A percentile compares a stretch with the other conserved stretches of the same genome.
Evolutionary conservation across 768 basidiomycete genomes (phyloP).

Genomic region (Trametes sanguinea): DNA sequence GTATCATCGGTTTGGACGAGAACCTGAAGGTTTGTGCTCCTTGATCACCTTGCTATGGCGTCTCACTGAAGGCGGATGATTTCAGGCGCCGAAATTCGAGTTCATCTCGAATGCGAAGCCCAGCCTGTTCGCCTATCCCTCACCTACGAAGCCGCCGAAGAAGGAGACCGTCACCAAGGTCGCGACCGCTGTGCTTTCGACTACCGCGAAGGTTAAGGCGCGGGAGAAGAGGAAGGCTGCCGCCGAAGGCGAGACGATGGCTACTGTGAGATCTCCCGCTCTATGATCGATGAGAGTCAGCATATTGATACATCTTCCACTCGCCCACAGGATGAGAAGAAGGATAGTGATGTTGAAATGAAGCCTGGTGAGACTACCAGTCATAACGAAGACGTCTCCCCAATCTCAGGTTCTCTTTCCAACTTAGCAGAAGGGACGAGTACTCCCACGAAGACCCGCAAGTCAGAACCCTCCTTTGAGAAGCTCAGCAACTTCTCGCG

Average conservation of each 20-base stretch:
- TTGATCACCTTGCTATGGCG: background rate
- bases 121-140: slow-evolving; percentile 90
- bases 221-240: slow-evolving; percentile 91
- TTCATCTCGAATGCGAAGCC: slow-evolving; percentile 89
- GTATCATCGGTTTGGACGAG: slow-evolving; percentile 87
- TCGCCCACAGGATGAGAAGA: slow-evolving; percentile 56
- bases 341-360: slow-evolving; percentile 76
- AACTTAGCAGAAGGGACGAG: slow-evolving; percentile 45
- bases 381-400: slow-evolving; percentile 51
- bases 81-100: slow-evolving; percentile 91
- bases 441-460: slow-evolving; percentile 47
- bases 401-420: slow-evolving; percentile 54
- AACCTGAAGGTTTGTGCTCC: slow-evolving; percentile 68
- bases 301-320: background rate
- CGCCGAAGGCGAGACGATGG: slow-evolving; percentile 78
- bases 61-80: background rate
- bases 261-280: slow-evolving; percentile 56
- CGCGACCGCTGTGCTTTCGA: slow-evolving; percentile 92
- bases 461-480: slow-evolving; percentile 76
- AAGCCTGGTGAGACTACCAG: slow-evolving; percentile 56
- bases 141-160: slow-evolving; percentile 82
- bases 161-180: slow-evolving; percentile 92
- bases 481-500: slow-evolving; percentile 85
- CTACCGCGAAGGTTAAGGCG: slow-evolving; percentile 96
- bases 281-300: background rate